phyloP scores from a whole-genome alignment of 176 grass and related monocot species.

The Guadua angustifolia region DNA sequence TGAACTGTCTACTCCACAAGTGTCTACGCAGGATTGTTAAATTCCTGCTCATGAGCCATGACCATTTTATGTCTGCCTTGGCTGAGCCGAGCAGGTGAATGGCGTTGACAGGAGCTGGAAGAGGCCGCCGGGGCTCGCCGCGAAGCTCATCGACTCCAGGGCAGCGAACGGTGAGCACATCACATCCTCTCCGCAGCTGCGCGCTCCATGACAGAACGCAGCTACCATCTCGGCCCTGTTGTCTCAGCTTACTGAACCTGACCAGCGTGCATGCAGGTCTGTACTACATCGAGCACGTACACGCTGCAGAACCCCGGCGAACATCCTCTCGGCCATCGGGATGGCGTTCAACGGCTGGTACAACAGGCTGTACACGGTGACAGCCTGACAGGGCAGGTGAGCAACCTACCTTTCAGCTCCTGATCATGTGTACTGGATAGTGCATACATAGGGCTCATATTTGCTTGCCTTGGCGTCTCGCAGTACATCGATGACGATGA shows the following conservation, averaged over 20 bases:
- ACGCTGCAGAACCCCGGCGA: slow-evolving; percentile 90
- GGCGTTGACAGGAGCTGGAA: slow-evolving; percentile 92
- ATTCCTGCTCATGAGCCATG: no score
- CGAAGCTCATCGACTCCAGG: slow-evolving; percentile 80
- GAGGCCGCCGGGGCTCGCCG: slow-evolving; percentile 69
- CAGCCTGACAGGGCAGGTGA: slow-evolving; percentile 82
- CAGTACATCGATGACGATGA: slow-evolving; percentile 80
- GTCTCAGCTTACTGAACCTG: neutral
- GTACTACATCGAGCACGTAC: slow-evolving; percentile 92
- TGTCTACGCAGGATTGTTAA: no score
- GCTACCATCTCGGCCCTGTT: neutral
- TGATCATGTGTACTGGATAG: neutral
- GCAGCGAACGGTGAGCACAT: slow-evolving; percentile 58
- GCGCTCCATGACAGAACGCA: neutral
- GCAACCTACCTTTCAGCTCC: slow-evolving; percentile 1
- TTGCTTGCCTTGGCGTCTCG: slow-evolving; percentile 1
- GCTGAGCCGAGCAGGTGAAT: slow-evolving; percentile 49
- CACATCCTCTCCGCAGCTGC: neutral
- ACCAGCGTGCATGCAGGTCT: slow-evolving; percentile 48
- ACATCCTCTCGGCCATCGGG: slow-evolving; percentile 80
- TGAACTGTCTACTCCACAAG: no score
- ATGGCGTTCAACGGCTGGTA: slow-evolving; percentile 94
- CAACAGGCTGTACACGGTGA: slow-evolving; percentile 89
- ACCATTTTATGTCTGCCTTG: no score
- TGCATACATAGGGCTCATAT: neutral